These are phyloP conservation scores for Suillus lakei DNA, from an alignment of 768 basidiomycete genomes.

Conservation along the genomic window DNA sequence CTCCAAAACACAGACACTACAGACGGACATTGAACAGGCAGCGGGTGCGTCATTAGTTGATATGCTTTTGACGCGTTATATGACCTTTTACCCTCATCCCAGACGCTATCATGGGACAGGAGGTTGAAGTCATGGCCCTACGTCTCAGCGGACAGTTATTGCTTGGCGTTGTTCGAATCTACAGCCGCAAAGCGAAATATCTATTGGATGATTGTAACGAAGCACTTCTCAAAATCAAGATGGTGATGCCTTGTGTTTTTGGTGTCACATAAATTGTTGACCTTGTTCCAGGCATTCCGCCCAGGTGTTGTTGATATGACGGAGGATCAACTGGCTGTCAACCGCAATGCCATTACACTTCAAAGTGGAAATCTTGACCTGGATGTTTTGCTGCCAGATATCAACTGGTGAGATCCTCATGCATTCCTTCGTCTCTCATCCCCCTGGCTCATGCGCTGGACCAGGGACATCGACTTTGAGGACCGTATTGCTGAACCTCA, in stretches of 20 bases:
- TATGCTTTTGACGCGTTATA: not conserved
- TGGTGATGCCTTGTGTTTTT: slow-evolving; percentile 53
- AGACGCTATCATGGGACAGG: slow-evolving; percentile 95
- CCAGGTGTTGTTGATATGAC: slow-evolving; percentile 96
- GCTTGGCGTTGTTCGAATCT: slow-evolving; percentile 96
- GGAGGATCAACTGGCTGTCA: slow-evolving; percentile 88
- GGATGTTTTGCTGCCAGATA: slow-evolving; percentile 78
- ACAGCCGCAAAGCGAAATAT: slow-evolving; percentile 97
- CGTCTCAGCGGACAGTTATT: slow-evolving; percentile 96
- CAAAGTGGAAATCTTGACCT: slow-evolving; percentile 79
- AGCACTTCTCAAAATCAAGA: slow-evolving; percentile 92
- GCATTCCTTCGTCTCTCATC: not conserved
- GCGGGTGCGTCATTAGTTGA: slow-evolving; percentile 62
- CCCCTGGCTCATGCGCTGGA: slow-evolving; percentile 15
- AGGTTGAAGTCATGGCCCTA: slow-evolving; percentile 91
- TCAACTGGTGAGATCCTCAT: slow-evolving; percentile 65
- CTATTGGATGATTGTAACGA: slow-evolving; percentile 98
- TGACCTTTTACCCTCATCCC: slow-evolving; percentile 6
- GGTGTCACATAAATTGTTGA: slow-evolving; percentile 7
- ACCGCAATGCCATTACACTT: slow-evolving; percentile 87
- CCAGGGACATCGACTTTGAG: slow-evolving; percentile 82
- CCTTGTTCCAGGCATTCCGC: slow-evolving; percentile 75
- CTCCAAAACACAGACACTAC: slow-evolving; percentile 91
- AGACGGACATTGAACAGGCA: slow-evolving; percentile 93
- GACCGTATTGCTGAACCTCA: slow-evolving; percentile 62